Base-by-base conservation (phyloP, 768 basidiomycete genomes). In the Amanita jacksonii region DNA sequence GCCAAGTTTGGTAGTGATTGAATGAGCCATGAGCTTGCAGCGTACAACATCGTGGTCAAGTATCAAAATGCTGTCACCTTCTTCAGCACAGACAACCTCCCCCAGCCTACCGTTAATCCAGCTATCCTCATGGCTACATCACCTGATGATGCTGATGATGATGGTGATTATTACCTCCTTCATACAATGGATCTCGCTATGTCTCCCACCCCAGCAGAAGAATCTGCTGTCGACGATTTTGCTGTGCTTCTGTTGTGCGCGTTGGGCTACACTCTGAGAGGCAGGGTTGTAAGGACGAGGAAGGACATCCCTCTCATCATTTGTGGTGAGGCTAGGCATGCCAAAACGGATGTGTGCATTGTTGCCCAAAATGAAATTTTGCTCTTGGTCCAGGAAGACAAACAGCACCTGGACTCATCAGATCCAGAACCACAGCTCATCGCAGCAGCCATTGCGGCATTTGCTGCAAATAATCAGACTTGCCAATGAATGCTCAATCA, bases 1-100 rank as follows among this genome's bases (percentile, higher is more conserved):
- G 32, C 34, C 51, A 30, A 55, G 57, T 35, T 57, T 66, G 57
- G 71, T 69, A 53, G 30, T 15, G 45, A 47, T n/a, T 47, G 49
- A 45, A 39, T 25, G 16, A 10, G 8, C 4, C 32, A 33, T 24
- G 49, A 50, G 10, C 31, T 47, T 16, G 12, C 8, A 23, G 42
- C 49, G 13, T 51, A 51, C 33, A 51, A 51, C 47, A 51, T 51
- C 47, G 13, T 12, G 5, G 16, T 51, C 22, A 20, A 33, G 10
- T 48, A 42, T 22, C 31, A 52, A 27, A 41, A 52, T 8, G 44
- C 19, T 7, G 19, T 24, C 16, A 32, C 43, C 72, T 37, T 60
- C 27, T 39, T 45, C n/a, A 46, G 46, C 16, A 49, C 49, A 27
- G 51, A 49, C 44, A 40, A 46, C 32, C 36, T 51, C 31, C 52